phyloP scores from a whole-genome alignment of 164 flowering plant species.

The Cinnamomum chago region DNA sequence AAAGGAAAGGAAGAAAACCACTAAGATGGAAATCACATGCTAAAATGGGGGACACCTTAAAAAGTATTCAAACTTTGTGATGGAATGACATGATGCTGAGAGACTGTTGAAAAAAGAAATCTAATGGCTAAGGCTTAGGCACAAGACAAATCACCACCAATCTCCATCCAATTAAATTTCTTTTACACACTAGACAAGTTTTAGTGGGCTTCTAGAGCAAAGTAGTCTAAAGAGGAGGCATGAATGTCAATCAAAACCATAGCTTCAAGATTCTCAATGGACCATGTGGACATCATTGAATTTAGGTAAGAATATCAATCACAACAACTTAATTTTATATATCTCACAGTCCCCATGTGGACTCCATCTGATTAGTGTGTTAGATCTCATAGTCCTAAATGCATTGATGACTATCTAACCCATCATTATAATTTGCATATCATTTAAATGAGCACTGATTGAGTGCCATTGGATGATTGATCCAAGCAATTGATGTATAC shows the following conservation, averaged over 20 bases:
- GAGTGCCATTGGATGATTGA: background rate
- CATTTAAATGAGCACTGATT: background rate
- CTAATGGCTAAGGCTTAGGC: background rate
- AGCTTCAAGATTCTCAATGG: background rate
- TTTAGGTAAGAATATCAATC: background rate
- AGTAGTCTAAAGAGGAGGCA: background rate
- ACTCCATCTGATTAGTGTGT: background rate
- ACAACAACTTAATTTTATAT: background rate
- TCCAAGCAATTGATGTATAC: background rate
- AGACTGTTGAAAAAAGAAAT: background rate
- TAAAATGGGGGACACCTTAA: background rate
- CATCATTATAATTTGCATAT: background rate
- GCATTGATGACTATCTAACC: background rate
- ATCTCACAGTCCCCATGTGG: background rate
- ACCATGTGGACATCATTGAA: background rate
- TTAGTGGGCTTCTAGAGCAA: background rate
- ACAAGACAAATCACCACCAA: background rate
- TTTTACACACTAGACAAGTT: background rate
- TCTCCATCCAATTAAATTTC: background rate
- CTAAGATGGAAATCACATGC: background rate
- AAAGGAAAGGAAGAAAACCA: background rate
- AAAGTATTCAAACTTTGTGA: background rate
- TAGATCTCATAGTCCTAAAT: background rate
- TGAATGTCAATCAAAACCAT: background rate
- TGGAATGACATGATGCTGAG: background rate